Evolutionary conservation across 129 eudicot species (phyloP), one percentile per base, ranked within the genome.

Genomic region (Pittosporum tobira): DNA sequence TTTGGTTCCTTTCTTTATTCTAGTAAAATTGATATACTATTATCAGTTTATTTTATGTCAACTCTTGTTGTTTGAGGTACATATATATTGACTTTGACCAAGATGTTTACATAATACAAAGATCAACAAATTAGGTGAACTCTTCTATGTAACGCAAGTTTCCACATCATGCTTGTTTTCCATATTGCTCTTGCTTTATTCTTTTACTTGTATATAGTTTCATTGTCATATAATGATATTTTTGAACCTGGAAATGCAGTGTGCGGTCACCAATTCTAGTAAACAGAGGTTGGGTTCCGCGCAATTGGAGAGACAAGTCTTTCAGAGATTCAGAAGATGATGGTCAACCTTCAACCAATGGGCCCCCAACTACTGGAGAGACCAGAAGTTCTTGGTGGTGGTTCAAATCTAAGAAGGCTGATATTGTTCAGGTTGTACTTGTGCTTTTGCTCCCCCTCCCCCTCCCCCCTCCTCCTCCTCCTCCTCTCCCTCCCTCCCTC

Each of bases 211-310:
- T 52, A 6, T 28, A 27, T 12, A 29, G 42, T 53, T 53, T 26
- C 19, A 8, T 13, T 8, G 27, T 53, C 34, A 53, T 24, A 28
- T 28, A 28, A n/a, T 16, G 59, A 53, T 20, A 38, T 57, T n/a
- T 22, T 24, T 42, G 13, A 46, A 71, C 7, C n/a, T 47, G 52
- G 27, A 37, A 67, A 21, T 26, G 11, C 90, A 91, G 96, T 62
- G 61, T 79, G 50, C 90, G 80, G 85, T 62, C 62, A 55, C 90
- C 98, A 18, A 61, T 91, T 58, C 64, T 91, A 49, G 94, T 91
- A 14, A 91, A 91, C 75, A 80, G 98, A 76, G 98, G 98, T 62
- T 91, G 96, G 98, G 96, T 83, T 68, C 98, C 98, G 9, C 90
- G 81, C 16, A 78, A 83, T 65, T 91, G 95, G 98, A 78, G 89